These are phyloP conservation scores for Micractinium conductrix DNA, from an alignment of 139 green algal species.

Conservation along the genomic window DNA sequence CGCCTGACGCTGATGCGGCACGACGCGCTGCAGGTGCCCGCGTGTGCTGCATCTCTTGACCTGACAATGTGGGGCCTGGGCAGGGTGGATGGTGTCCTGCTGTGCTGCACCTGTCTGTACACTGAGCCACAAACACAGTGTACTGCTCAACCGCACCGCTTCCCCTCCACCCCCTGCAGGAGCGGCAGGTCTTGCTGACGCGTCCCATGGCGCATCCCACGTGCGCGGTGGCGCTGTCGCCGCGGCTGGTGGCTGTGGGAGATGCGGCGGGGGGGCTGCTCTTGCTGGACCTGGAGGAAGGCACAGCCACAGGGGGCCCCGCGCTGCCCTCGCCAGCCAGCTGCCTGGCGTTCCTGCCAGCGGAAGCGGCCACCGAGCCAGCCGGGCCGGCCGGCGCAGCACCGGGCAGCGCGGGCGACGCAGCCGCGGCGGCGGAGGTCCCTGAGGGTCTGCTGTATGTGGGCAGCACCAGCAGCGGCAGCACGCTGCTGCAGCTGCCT, in stretches of 20 bases:
- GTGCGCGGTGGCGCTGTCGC: background rate
- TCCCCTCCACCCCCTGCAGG: background rate
- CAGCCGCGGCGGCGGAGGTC: background rate
- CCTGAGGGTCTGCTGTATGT: slow-evolving; percentile 26
- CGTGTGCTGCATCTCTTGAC: too few relatives aligned
- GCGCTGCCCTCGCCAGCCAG: background rate
- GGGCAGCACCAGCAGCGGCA: slow-evolving; percentile 21
- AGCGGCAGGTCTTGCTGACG: background rate
- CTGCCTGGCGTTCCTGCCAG: slow-evolving; percentile 21
- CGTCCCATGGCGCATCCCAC: background rate
- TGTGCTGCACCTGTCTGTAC: too few relatives aligned
- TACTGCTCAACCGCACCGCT: too few relatives aligned
- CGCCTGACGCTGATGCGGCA: slow-evolving; percentile 1
- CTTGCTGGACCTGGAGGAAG: slow-evolving; percentile 5
- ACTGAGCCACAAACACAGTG: too few relatives aligned
- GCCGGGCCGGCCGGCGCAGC: too few relatives aligned
- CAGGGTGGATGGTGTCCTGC: too few relatives aligned
- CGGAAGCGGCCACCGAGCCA: background rate
- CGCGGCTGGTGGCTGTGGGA: background rate
- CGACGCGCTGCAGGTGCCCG: too few relatives aligned
- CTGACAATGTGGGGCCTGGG: too few relatives aligned
- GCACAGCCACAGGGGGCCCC: background rate
- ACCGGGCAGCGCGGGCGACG: too few relatives aligned
- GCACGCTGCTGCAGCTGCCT: background rate
- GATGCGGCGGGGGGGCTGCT: background rate